Conservation (phyloP, 495 filamentous ascomycete genomes). For the Penicillium macrosclerotiorum region DNA sequence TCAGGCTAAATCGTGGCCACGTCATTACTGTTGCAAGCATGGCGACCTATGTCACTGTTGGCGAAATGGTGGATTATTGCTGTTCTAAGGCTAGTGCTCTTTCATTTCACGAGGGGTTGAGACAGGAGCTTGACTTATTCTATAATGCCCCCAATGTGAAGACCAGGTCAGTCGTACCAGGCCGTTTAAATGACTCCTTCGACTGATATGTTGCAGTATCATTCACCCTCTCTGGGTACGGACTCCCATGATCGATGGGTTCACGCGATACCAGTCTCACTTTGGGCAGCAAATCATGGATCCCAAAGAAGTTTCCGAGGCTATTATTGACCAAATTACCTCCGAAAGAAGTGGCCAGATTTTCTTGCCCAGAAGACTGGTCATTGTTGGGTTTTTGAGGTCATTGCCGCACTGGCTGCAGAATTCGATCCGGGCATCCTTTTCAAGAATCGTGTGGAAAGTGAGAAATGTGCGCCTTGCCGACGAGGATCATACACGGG, state of each 20-base stretch:
- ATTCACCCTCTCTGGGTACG: constrained; percentile 4
- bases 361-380: too few species aligned
- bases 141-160: constrained; percentile 58
- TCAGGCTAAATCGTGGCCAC: not conserved
- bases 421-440: too few species aligned
- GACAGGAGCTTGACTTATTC: constrained; percentile 50
- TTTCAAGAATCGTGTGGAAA: too few species aligned
- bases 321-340: not conserved
- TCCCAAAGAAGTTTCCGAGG: not conserved
- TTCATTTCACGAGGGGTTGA: constrained; percentile 62
- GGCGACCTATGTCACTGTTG: constrained; percentile 52
- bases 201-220: not conserved
- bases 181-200: too few species aligned
- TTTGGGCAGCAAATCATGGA: not conserved
- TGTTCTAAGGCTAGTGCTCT: constrained; percentile 58
- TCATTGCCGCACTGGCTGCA: too few species aligned
- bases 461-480: too few species aligned
- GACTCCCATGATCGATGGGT: constrained; percentile 1
- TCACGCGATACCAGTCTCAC: not conserved
- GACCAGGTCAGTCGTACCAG: constrained; percentile 30
- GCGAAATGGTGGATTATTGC: constrained; percentile 58
- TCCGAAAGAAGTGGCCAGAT: not conserved
- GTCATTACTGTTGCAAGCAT: constrained; percentile 26
- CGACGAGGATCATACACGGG: too few species aligned
- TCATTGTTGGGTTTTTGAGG: too few species aligned